These are phyloP conservation scores for Anisodus tanguticus DNA, from an alignment of 257 asterid genomes.

Conservation along the genomic window DNA sequence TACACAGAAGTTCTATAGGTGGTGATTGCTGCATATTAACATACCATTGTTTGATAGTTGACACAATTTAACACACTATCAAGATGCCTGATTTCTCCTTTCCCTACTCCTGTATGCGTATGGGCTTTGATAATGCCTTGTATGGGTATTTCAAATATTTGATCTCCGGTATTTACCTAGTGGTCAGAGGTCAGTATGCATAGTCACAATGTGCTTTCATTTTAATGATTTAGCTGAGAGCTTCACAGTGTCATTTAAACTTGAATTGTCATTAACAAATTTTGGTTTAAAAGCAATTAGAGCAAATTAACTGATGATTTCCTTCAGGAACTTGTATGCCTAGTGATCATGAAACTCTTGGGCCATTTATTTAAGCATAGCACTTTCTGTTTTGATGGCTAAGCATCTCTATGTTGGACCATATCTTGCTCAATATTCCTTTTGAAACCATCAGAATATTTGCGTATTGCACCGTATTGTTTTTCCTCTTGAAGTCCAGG, in stretches of 20 bases:
- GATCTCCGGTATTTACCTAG: background rate
- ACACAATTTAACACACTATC: background rate
- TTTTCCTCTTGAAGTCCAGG: background rate
- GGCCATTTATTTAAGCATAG: background rate
- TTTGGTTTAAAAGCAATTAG: background rate
- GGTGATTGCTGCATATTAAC: too few relatives aligned
- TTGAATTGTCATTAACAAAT: background rate
- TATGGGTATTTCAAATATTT: background rate
- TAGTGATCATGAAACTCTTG: conserved; percentile 2
- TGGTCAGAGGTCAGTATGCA: background rate
- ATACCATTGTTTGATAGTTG: too few relatives aligned
- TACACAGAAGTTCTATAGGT: background rate
- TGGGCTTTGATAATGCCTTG: conserved; percentile 7
- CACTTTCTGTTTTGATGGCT: conserved; percentile 20
- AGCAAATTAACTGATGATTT: background rate
- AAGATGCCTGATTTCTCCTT: background rate
- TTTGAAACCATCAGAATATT: too few relatives aligned
- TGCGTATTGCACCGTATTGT: background rate
- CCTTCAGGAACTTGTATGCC: background rate
- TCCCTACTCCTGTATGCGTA: background rate
- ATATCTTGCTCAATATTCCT: conserved; percentile 7
- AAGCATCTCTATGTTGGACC: conserved; percentile 23
- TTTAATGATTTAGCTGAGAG: conserved; percentile 11
- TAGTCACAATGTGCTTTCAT: background rate
- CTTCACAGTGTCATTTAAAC: background rate